Evolutionary conservation across 1,139 yeast species (phyloP).

Genomic region (Arxiozyma bovina): DNA sequence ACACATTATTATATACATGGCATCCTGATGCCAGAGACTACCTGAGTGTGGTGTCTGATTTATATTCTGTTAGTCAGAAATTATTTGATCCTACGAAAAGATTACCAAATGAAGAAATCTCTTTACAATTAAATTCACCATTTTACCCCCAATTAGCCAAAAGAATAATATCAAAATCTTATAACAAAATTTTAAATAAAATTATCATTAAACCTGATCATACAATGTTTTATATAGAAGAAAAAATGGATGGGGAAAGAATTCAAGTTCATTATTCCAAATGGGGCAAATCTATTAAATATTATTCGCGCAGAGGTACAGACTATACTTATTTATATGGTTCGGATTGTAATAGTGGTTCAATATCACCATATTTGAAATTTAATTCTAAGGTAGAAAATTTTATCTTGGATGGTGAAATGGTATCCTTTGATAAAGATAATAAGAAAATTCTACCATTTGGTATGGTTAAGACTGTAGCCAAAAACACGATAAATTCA

Average conservation of each 20-base stretch:
- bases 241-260: conserved; percentile 91
- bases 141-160: conserved; percentile 68
- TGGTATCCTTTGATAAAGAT: conserved; percentile 75
- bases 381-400: conserved; percentile 39
- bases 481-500: conserved; percentile 46
- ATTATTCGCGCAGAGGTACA: conserved; percentile 59
- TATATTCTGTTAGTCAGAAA: conserved; percentile 53
- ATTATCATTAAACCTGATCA: conserved; percentile 27
- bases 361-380: conserved; percentile 49
- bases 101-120: conserved; percentile 39
- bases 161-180: conserved; percentile 38
- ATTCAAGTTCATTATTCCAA: conserved; percentile 55
- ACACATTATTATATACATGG: conserved; percentile 55
- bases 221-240: conserved; percentile 64
- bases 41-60: conserved; percentile 57
- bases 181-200: conserved; percentile 40
- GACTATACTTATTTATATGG: conserved; percentile 77
- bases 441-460: conserved; percentile 60
- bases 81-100: conserved; percentile 43
- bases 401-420: conserved; percentile 78
- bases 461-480: conserved; percentile 68
- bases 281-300: conserved; percentile 41
- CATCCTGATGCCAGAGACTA: conserved; percentile 72
- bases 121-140: conserved; percentile 43
- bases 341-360: conserved; percentile 40